A percentile compares a stretch with the other conserved stretches of the same genome.
phyloP scores from a whole-genome alignment of 768 basidiomycete genomes.

The Suillus plorans region DNA sequence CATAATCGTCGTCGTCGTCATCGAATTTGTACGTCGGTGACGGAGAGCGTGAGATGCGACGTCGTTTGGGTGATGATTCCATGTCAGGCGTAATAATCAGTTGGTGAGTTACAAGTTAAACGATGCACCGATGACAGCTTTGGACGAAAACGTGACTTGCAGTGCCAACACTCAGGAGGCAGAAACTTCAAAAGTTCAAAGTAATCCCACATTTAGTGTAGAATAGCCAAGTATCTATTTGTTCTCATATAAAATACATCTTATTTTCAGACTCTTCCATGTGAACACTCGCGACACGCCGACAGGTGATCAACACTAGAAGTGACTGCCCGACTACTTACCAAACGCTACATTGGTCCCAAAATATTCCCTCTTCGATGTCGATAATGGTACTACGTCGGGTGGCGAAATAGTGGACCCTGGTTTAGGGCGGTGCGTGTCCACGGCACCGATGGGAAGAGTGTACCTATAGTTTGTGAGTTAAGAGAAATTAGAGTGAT shows the following conservation, averaged over 20 bases:
- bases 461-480: slow-evolving; percentile 58
- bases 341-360: not conserved
- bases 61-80: slow-evolving; percentile 44
- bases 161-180: not conserved
- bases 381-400: slow-evolving; percentile 17
- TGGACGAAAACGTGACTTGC: not conserved
- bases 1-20: slow-evolving; percentile 68
- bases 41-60: slow-evolving; percentile 53
- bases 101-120: not conserved
- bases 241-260: not conserved
- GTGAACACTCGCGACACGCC: not conserved
- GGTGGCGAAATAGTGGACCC: slow-evolving; percentile 15
- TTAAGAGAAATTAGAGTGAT: slow-evolving; percentile 1
- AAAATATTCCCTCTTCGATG: slow-evolving; percentile 38
- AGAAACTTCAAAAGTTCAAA: not conserved
- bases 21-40: slow-evolving; percentile 59
- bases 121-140: too few relatives aligned
- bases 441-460: slow-evolving; percentile 88
- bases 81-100: not conserved
- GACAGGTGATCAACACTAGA: not conserved
- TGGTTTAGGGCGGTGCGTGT: slow-evolving; percentile 80
- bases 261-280: not conserved
- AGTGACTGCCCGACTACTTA: not conserved
- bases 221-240: not conserved
- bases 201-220: not conserved